These are phyloP conservation scores for Arabis hirsuta DNA, from an alignment of 345 rosid species.

Conservation along the genomic window DNA sequence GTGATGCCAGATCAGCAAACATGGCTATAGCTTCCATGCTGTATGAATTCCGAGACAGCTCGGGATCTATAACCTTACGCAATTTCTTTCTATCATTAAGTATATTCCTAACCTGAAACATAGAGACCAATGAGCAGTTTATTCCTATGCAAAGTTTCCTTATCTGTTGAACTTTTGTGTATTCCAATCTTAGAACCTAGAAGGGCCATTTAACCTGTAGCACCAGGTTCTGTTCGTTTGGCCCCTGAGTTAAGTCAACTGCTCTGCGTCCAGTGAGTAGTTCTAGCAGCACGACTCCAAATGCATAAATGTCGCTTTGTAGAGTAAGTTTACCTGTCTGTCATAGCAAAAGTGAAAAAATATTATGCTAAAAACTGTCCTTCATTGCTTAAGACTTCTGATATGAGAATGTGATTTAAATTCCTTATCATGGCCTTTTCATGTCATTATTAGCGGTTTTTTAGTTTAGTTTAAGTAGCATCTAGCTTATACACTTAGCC, in stretches of 20 bases:
- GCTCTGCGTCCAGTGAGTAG: slow-evolving; percentile 97
- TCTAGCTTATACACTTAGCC: slow-evolving; percentile 12
- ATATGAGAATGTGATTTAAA: slow-evolving; percentile 9
- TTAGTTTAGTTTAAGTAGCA: background rate
- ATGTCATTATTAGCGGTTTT: background rate
- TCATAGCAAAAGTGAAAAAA: slow-evolving; percentile 8
- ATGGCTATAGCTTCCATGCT: slow-evolving; percentile 78
- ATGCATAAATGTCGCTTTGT: slow-evolving; percentile 97
- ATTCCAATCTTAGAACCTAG: slow-evolving; percentile 17
- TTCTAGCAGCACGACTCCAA: slow-evolving; percentile 94
- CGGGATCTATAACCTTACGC: slow-evolving; percentile 84
- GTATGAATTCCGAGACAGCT: slow-evolving; percentile 70
- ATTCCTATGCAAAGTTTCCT: slow-evolving; percentile 12
- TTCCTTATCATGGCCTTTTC: background rate
- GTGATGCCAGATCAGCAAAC: slow-evolving; percentile 91
- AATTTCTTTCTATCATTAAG: slow-evolving; percentile 78
- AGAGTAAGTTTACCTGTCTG: slow-evolving; percentile 97
- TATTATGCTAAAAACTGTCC: background rate
- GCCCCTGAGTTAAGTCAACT: slow-evolving; percentile 83
- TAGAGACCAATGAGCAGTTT: slow-evolving; percentile 31
- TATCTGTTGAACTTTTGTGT: background rate
- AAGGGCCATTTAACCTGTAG: slow-evolving; percentile 62
- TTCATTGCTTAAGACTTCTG: slow-evolving; percentile 16
- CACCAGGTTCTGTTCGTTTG: slow-evolving; percentile 89
- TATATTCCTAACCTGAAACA: slow-evolving; percentile 77